phyloP scores from a whole-genome alignment of 2,329 filamentous ascomycete species.

The Pseudogymnoascus sp. region DNA sequence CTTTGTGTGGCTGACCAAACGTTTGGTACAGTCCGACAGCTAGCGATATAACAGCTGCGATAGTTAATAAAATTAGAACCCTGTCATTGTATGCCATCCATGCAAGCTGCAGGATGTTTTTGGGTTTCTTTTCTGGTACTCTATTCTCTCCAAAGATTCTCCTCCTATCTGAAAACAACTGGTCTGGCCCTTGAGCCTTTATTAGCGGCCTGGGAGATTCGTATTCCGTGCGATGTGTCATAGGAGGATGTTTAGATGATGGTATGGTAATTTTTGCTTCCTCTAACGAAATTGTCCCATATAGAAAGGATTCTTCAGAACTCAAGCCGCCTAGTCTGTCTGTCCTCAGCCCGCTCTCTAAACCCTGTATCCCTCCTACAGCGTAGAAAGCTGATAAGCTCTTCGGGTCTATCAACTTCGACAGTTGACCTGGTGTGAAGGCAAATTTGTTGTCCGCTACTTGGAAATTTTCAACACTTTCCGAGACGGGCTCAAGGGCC shows the following conservation, averaged over 20 bases:
- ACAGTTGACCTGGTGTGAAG: conserved; percentile 60
- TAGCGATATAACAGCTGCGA: conserved; percentile 59
- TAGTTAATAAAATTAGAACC: conserved; percentile 60
- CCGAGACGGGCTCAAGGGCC: neutral
- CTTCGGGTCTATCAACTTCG: conserved; percentile 69
- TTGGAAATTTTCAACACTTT: conserved; percentile 43
- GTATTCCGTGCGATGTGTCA: conserved; percentile 47
- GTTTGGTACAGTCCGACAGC: conserved; percentile 63
- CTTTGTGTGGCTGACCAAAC: conserved; percentile 37
- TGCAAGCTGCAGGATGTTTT: conserved; percentile 49
- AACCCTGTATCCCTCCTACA: conserved; percentile 58
- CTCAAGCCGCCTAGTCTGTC: conserved; percentile 56
- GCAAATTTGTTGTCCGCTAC: conserved; percentile 61
- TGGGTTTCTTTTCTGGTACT: conserved; percentile 55
- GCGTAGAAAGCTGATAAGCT: conserved; percentile 62
- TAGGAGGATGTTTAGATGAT: conserved; percentile 10
- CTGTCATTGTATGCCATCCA: conserved; percentile 70
- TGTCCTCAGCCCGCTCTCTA: conserved; percentile 66
- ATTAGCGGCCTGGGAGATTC: conserved; percentile 53
- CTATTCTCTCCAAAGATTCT: conserved; percentile 52
- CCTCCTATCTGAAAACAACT: conserved; percentile 49
- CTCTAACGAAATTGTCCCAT: conserved; percentile 55
- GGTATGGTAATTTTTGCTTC: conserved; percentile 31
- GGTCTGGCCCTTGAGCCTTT: conserved; percentile 57
- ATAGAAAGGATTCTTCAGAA: conserved; percentile 54